Evolutionary conservation across 345 rosid species (phyloP).

Genomic region (Eucalyptus victrix): DNA sequence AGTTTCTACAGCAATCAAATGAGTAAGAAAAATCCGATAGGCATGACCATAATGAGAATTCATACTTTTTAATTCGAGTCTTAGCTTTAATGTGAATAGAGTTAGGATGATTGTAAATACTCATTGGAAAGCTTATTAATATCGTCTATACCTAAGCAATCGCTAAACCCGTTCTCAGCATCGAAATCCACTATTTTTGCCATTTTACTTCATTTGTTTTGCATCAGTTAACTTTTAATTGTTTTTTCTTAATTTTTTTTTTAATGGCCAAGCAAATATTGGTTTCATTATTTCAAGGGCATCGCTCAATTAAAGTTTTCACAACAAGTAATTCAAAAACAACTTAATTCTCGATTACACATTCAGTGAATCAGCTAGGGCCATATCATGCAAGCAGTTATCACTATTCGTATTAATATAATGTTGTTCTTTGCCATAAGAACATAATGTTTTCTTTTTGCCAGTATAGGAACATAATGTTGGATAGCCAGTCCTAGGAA

Average conservation of each 20-base stretch:
- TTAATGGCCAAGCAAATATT: not conserved
- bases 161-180: not conserved
- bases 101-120: not conserved
- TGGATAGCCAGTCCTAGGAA: not conserved
- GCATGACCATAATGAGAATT: not conserved
- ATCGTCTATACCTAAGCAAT: not conserved
- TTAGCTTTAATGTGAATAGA: not conserved
- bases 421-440: not conserved
- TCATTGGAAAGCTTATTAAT: not conserved
- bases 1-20: not conserved
- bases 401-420: not conserved
- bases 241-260: not conserved
- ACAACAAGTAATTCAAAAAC: not conserved
- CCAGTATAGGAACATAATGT: not conserved
- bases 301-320: not conserved
- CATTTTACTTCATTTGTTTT: not conserved
- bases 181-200: not conserved
- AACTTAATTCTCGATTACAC: not conserved
- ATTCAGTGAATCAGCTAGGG: not conserved
- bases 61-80: accelerated
- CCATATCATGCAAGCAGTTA: not conserved
- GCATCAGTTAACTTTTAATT: not conserved
- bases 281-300: not conserved
- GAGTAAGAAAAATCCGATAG: not conserved
- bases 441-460: not conserved